Evolutionary conservation across 768 basidiomycete genomes (phyloP), one percentile per base, ranked within the genome.

Genomic region (Terana coerulea): DNA sequence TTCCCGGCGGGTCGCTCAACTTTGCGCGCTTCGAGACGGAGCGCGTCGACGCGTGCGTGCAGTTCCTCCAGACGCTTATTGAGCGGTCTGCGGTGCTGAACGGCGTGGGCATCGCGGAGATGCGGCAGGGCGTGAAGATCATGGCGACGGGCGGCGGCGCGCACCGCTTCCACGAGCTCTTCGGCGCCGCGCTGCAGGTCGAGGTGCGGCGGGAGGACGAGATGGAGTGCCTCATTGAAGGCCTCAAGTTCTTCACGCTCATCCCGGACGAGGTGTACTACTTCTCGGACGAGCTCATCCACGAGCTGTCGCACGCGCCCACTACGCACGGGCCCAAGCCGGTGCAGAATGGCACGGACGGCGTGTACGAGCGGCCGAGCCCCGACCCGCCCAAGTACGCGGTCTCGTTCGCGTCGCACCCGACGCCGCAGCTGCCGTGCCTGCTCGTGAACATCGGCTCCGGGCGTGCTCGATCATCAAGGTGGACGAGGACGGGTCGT

Each of bases 81-180:
- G 77, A 83, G 54, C 83, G 86, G 15, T 95, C 92, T 28, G 95
- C 97, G 25, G 65, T 76, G 39, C 79, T 88, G 8, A 98, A 99
- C 62, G 79, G 83, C 17, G 95, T 98, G 25, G 78, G 88, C 4
- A 82, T 95, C 58, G 88, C 84, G 54, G 86, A 91, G 62, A 98
- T 98, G 95, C 83, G 88, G 59, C 75, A 79, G 49, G 85, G 88
- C 33, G 94, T 99, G 61, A 93, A 95, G 74, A 93, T 99, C 61
- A 89, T 98, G 83, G 95, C 95, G 5, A 99, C 97, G 0, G 97
- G 97, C 15, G 97, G 97, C 15, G 97, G 97, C 31, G 95, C 95
- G 35, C 93, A 97, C 76, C 85, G 81, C 64, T 98, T 95, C 72
- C 86, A 95, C 68, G 87, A 90, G 61, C 72, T 89, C 46, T 87